These are phyloP conservation scores for Canavalia gladiata DNA, from an alignment of 306 rosid genomes.

Conservation along the genomic window DNA sequence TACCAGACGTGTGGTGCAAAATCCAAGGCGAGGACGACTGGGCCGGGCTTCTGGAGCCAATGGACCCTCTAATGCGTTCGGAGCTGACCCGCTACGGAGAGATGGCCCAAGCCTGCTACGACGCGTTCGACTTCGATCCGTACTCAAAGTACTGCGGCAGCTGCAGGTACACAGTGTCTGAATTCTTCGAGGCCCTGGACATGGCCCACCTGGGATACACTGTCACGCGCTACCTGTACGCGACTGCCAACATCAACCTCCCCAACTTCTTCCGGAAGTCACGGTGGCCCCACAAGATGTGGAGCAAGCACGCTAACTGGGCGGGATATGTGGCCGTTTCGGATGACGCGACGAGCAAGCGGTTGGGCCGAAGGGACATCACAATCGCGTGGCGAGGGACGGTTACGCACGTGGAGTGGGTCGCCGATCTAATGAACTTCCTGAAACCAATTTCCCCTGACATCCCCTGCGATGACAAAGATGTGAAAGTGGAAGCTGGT, in stretches of 20 bases:
- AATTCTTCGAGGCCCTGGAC: constrained; percentile 50
- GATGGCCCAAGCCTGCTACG: constrained; percentile 89
- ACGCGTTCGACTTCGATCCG: constrained; percentile 80
- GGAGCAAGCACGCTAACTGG: constrained; percentile 87
- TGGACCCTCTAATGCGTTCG: constrained; percentile 62
- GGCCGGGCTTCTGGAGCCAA: constrained; percentile 75
- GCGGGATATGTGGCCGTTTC: constrained; percentile 80
- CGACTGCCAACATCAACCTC: constrained; percentile 66
- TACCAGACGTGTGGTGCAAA: constrained; percentile 64
- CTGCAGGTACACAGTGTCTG: constrained; percentile 53
- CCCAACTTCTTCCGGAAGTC: constrained; percentile 72
- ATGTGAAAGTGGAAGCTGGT: constrained; percentile 74
- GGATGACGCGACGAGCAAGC: constrained; percentile 52
- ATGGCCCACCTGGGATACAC: constrained; percentile 54
- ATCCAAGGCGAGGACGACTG: constrained; percentile 76
- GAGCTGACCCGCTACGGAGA: constrained; percentile 82
- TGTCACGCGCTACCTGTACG: constrained; percentile 71
- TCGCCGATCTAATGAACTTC: constrained; percentile 72
- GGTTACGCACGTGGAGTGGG: constrained; percentile 81
- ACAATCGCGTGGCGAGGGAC: constrained; percentile 84
- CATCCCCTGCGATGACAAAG: constrained; percentile 64
- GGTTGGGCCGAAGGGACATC: constrained; percentile 74
- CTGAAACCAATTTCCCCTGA: constrained; percentile 57
- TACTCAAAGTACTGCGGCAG: constrained; percentile 87
- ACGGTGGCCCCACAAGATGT: constrained; percentile 64